Base-by-base conservation (phyloP, 2,329 filamentous ascomycete species). In the Monilinia aucupariae region DNA sequence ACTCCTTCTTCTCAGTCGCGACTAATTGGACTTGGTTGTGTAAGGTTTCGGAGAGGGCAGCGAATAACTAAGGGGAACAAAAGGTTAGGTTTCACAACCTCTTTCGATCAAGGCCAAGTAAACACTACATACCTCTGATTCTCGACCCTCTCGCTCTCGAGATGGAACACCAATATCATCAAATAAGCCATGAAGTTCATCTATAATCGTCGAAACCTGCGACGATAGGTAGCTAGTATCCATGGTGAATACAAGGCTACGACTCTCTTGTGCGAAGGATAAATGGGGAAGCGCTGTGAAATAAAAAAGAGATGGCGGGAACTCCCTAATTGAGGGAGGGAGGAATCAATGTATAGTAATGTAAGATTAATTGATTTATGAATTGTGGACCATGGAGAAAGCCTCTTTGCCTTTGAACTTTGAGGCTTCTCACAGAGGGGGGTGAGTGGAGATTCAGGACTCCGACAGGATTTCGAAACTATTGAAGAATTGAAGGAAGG, bases 101-200 rank as follows among this genome's bases (percentile, higher is more conserved):
- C 41, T 34, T 30, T 52, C 41, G 27, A 15, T 15, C 45, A 20
- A 39, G 49, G 45, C 45, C 45, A 59, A 49, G 56, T 43, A 34
- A 50, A 37, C 27, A 64, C 64, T 58, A 72, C 82, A 73, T 79
- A 96, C 92, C 86, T 97, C 91, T 74, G 90, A 85, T 75, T 97
- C 93, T 72, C 94, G 84, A 56, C 85, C 82, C 74, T 97, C 92
- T 73, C 94, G 89, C 76, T 97, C 94, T 85, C 96, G 92, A 72
- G 80, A 86, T 34, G 93, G 85, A n/a, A 99, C 90, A 64, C 94
- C 94, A 73, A 99, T 99, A 75, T 99, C 93, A 76, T 99, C 94
- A 73, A 97, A 99, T 64, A 97, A 84, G 68, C 89, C 90, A 77
- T 97, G 93, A 65, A 99, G 84, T 78, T 97, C 92, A 76, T 85